Conservation (phyloP, 2,329 filamentous ascomycete genomes). For the Tolypocladium capitatum region DNA sequence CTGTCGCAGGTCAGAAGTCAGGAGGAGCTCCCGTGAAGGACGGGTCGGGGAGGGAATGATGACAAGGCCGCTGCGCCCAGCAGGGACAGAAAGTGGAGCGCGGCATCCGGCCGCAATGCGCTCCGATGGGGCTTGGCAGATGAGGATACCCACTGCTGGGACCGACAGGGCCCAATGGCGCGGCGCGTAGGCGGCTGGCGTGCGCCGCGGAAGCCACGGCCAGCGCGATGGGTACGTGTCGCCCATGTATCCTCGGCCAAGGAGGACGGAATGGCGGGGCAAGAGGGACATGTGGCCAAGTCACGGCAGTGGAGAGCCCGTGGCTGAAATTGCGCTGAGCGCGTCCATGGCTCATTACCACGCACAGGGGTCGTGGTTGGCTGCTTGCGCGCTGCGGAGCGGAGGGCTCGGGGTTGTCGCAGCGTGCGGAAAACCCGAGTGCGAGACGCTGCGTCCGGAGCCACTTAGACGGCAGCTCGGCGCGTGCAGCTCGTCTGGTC, state of each 20-base stretch:
- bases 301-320: background rate
- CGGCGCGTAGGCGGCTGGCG: background rate
- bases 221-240: background rate
- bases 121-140: background rate
- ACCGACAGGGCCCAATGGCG: background rate
- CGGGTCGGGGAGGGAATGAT: conserved; percentile 3
- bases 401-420: background rate
- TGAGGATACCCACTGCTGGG: background rate
- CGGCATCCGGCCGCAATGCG: background rate
- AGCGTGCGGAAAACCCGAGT: background rate
- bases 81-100: no score
- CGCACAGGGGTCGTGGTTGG: background rate
- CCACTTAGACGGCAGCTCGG: no score
- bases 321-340: background rate
- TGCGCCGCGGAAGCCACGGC: background rate
- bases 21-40: conserved; percentile 3
- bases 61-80: background rate
- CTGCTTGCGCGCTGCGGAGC: background rate
- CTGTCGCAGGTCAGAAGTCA: conserved; percentile 6
- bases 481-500: no score
- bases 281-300: no score
- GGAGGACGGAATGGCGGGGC: no score
- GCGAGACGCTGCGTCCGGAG: background rate
- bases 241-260: background rate
- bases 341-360: background rate